Percentiles rank a stretch among this genome's conserved stretches.
Evolutionary conservation across 2,329 filamentous ascomycete genomes (phyloP).

Genomic region (Fusarium guadeloupense): DNA sequence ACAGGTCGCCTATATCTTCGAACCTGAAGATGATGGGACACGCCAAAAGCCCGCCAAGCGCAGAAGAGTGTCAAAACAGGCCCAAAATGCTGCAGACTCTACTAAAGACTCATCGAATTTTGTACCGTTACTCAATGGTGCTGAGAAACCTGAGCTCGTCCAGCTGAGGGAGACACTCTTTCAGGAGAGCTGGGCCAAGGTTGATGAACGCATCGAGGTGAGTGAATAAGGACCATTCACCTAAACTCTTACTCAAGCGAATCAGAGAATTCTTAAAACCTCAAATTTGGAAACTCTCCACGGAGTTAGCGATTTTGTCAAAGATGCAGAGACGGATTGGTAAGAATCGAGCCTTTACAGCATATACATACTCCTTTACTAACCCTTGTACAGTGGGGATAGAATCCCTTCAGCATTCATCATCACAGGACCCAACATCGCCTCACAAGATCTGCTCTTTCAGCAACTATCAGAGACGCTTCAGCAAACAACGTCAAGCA

Average conservation of each 20-base stretch:
- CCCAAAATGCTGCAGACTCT: constrained; percentile 26
- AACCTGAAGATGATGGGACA: constrained; percentile 56
- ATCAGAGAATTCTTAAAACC: constrained; percentile 65
- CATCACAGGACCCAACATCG: constrained; percentile 80
- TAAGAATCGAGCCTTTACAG: constrained; percentile 32
- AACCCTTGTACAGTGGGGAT: constrained; percentile 45
- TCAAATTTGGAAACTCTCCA: constrained; percentile 69
- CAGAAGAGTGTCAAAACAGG: constrained; percentile 61
- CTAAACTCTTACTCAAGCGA: constrained; percentile 36
- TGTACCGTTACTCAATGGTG: constrained; percentile 63
- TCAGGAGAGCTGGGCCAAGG: constrained; percentile 68
- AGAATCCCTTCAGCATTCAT: constrained; percentile 76
- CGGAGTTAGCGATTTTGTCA: constrained; percentile 66
- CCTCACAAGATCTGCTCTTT: constrained; percentile 78
- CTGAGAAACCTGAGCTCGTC: constrained; percentile 60
- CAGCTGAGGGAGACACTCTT: constrained; percentile 68
- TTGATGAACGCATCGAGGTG: constrained; percentile 70
- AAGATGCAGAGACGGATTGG: constrained; percentile 48
- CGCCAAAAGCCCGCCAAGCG: constrained; percentile 61
- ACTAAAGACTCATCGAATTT: constrained; percentile 50
- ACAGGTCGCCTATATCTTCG: constrained; percentile 71
- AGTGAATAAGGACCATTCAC: background rate
- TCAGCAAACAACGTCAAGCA: constrained; percentile 57
- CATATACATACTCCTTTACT: constrained; percentile 22
- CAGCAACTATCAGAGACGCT: constrained; percentile 71